Evolutionary conservation across 2,329 filamentous ascomycete genomes (phyloP).

Genomic region (Trichoderma sp.): DNA sequence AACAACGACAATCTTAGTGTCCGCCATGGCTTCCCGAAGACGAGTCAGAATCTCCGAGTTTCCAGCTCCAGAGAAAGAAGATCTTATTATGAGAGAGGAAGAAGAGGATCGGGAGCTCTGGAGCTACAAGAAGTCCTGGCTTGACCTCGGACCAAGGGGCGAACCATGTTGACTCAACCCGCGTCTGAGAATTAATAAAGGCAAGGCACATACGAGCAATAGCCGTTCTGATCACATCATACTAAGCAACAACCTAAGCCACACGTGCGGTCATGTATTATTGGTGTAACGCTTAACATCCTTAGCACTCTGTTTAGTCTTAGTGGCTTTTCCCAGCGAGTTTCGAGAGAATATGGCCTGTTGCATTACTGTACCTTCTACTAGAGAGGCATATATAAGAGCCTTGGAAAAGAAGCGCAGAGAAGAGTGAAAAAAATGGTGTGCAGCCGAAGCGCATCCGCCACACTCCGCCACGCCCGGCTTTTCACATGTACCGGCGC

Average conservation of each 20-base stretch:
- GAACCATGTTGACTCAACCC: background rate
- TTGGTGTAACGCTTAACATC: background rate
- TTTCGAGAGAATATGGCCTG: background rate
- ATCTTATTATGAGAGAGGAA: background rate
- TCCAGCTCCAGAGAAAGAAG: background rate
- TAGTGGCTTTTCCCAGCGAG: conserved; percentile 2
- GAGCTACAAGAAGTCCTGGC: conserved; percentile 3
- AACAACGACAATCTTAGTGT: conserved; percentile 75
- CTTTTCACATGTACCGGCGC: background rate
- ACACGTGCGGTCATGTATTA: background rate
- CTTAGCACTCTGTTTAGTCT: background rate
- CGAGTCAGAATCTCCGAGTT: conserved; percentile 24
- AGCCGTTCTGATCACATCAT: conserved; percentile 14
- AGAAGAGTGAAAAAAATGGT: background rate
- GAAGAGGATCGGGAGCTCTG: background rate
- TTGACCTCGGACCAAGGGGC: conserved; percentile 6
- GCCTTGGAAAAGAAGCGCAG: background rate
- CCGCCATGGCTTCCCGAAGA: conserved; percentile 35
- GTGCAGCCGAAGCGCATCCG: background rate
- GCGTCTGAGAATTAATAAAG: background rate
- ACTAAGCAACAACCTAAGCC: background rate
- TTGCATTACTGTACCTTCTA: background rate
- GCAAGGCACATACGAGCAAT: background rate
- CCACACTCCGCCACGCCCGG: background rate
- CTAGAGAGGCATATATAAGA: background rate